phyloP scores from a whole-genome alignment of 768 basidiomycete species.

The Xanthoconium stramineum region DNA sequence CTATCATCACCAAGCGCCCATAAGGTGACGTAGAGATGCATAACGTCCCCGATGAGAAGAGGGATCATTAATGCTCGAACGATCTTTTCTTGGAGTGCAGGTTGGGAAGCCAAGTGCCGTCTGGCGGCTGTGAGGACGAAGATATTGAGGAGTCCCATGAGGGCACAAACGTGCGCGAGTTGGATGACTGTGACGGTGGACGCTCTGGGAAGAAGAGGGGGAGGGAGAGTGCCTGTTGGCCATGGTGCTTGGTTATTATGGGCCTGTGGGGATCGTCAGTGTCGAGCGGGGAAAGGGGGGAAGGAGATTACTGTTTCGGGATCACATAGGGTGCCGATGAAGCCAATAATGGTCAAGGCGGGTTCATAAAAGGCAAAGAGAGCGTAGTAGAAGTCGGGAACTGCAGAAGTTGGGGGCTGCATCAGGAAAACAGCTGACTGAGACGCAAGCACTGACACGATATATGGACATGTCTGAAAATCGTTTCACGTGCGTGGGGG shows the following conservation, averaged over 20 bases:
- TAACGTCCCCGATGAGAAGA: slow-evolving; percentile 64
- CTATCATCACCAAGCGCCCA: slow-evolving; percentile 74
- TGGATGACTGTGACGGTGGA: slow-evolving; percentile 70
- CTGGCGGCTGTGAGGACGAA: slow-evolving; percentile 63
- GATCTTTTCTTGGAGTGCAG: slow-evolving; percentile 71
- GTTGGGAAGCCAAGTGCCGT: slow-evolving; percentile 54
- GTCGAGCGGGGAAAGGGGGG: background rate
- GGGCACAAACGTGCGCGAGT: slow-evolving; percentile 74
- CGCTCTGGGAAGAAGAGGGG: slow-evolving; percentile 50
- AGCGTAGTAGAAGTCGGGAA: slow-evolving; percentile 71
- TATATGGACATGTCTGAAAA: background rate
- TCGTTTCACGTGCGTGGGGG: background rate
- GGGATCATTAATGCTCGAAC: slow-evolving; percentile 61
- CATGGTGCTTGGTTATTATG: slow-evolving; percentile 78
- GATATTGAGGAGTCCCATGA: slow-evolving; percentile 67
- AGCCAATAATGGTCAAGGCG: slow-evolving; percentile 57
- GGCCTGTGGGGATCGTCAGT: slow-evolving; percentile 39
- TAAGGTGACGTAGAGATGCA: slow-evolving; percentile 64
- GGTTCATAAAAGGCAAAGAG: slow-evolving; percentile 77
- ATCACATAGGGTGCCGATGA: slow-evolving; percentile 63
- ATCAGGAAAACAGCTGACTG: slow-evolving; percentile 26
- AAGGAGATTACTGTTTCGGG: slow-evolving; percentile 52
- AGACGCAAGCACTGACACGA: background rate
- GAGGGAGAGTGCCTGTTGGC: slow-evolving; percentile 47
- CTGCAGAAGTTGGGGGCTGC: slow-evolving; percentile 50